Evolutionary conservation across 768 basidiomycete genomes (phyloP).

Genomic region (Auricularia sp.): DNA sequence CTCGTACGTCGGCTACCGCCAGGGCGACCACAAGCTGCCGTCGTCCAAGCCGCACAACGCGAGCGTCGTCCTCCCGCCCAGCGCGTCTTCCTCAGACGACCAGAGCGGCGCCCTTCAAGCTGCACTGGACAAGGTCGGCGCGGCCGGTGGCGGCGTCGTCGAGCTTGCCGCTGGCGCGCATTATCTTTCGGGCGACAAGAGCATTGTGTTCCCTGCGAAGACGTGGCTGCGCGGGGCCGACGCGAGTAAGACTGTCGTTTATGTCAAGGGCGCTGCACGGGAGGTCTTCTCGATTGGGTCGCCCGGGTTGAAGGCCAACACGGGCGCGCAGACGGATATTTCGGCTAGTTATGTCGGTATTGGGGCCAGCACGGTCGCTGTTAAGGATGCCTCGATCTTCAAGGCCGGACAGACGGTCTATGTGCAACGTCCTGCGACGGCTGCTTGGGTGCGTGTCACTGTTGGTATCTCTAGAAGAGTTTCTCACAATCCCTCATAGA

Average conservation of each 20-base stretch:
- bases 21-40: slow-evolving; percentile 1
- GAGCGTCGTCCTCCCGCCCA: not conserved
- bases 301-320: not conserved
- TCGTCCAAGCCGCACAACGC: not conserved
- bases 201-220: not conserved
- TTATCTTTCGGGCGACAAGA: not conserved
- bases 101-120: not conserved
- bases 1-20: not conserved
- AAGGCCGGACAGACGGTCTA: not conserved
- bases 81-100: not conserved
- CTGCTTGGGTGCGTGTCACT: not conserved
- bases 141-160: not conserved
- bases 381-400: not conserved
- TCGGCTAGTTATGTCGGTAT: not conserved
- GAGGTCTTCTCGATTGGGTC: not conserved
- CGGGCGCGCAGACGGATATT: not conserved
- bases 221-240: not conserved
- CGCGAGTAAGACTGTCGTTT: not conserved
- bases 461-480: not conserved
- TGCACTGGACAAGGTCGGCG: not conserved
- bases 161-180: not conserved
- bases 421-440: not conserved
- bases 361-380: not conserved
- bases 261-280: not conserved
- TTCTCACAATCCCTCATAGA: not conserved